phyloP scores from a whole-genome alignment of 2,329 filamentous ascomycete genomes.

The Gnomoniopsis sp. region DNA sequence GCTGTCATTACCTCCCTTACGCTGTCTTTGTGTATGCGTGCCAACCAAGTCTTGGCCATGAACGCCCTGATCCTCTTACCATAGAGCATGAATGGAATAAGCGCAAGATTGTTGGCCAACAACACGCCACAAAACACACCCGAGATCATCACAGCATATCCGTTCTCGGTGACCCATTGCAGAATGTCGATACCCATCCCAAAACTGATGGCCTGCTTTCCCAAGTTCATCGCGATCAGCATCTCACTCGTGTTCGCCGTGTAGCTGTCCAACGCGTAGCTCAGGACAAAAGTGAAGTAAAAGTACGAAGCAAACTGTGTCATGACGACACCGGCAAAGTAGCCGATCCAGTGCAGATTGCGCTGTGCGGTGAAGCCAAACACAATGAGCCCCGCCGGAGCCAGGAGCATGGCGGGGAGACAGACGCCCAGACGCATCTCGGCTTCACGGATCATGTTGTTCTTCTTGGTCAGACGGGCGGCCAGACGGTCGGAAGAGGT shows the following conservation, averaged over 20 bases:
- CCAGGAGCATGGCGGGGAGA: conserved; percentile 34
- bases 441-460: conserved; percentile 44
- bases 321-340: conserved; percentile 48
- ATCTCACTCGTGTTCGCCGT: conserved; percentile 58
- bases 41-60: conserved; percentile 45
- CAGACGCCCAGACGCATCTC: conserved; percentile 43
- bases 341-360: conserved; percentile 41
- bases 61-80: conserved; percentile 46
- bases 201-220: conserved; percentile 54
- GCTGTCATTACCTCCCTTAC: conserved; percentile 13
- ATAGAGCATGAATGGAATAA: conserved; percentile 47
- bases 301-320: conserved; percentile 49
- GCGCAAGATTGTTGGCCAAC: conserved; percentile 44
- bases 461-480: conserved; percentile 39
- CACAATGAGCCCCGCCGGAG: conserved; percentile 39
- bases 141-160: conserved; percentile 48
- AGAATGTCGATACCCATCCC: conserved; percentile 48
- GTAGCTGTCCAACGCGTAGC: conserved; percentile 59
- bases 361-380: conserved; percentile 37
- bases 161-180: conserved; percentile 46
- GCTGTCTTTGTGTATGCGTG: conserved; percentile 25
- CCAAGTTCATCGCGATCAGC: conserved; percentile 58
- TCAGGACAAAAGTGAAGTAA: conserved; percentile 56
- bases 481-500: conserved; percentile 39
- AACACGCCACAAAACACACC: conserved; percentile 48